Conservation (phyloP, 2,329 filamentous ascomycete genomes). For the Venturia nashicola region DNA sequence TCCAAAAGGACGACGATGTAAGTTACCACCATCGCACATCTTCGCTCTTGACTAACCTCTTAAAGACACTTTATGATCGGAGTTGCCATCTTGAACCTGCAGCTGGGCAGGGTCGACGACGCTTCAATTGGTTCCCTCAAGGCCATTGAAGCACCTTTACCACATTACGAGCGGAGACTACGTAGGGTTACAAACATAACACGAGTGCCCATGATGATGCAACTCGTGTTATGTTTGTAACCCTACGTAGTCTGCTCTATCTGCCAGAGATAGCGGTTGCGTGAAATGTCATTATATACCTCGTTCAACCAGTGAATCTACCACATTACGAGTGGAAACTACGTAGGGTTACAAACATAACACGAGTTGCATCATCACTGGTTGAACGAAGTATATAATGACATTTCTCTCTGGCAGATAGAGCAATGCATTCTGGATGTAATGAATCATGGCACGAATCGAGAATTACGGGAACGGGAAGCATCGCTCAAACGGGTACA, state of each 20-base stretch:
- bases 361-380: background rate
- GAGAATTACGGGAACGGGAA: background rate
- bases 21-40: conserved; percentile 21
- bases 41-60: background rate
- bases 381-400: background rate
- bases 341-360: too few relatives aligned
- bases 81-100: conserved; percentile 7
- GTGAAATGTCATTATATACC: background rate
- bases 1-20: conserved; percentile 81
- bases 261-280: background rate
- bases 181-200: background rate
- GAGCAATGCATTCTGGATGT: background rate
- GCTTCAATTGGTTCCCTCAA: conserved; percentile 7
- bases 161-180: too few relatives aligned
- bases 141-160: background rate
- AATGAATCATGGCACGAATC: background rate
- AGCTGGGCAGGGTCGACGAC: background rate
- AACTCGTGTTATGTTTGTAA: background rate
- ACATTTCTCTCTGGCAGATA: conserved; percentile 1
- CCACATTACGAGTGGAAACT: background rate
- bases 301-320: background rate
- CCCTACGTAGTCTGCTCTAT: background rate
- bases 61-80: background rate
- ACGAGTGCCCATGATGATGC: background rate
- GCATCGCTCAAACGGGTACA: background rate